phyloP scores from a whole-genome alignment of 2,329 filamentous ascomycete genomes.

The Cercospora zeae-maydis region DNA sequence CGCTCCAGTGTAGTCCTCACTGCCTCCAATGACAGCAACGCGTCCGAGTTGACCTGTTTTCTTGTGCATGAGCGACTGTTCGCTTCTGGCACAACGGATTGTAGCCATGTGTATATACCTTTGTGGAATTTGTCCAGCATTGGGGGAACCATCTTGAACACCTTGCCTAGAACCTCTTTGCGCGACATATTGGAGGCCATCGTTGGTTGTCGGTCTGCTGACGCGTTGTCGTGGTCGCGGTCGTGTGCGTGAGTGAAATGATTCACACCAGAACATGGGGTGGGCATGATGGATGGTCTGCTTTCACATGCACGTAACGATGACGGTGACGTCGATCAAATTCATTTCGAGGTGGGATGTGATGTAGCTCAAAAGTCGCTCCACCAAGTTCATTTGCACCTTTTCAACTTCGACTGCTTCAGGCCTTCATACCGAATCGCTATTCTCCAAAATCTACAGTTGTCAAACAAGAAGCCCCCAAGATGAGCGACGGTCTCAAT shows the following conservation, averaged over 20 bases:
- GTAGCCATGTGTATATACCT: constrained; percentile 51
- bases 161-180: constrained; percentile 71
- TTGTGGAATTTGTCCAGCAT: constrained; percentile 97
- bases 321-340: constrained; percentile 4
- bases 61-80: constrained; percentile 3
- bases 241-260: neutral
- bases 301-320: constrained; percentile 4
- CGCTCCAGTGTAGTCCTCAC: constrained; percentile 92
- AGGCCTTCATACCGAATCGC: neutral
- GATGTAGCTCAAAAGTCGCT: neutral
- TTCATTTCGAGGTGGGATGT: neutral
- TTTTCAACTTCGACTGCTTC: neutral
- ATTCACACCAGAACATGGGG: neutral
- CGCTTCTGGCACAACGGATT: neutral
- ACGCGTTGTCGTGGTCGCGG: neutral
- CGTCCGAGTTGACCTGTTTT: constrained; percentile 78
- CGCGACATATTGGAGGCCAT: constrained; percentile 57
- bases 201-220: constrained; percentile 10
- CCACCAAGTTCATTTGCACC: neutral
- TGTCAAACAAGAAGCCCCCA: neutral
- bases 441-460: neutral
- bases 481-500: constrained; percentile 37
- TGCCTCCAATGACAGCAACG: constrained; percentile 90
- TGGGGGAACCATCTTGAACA: constrained; percentile 86
- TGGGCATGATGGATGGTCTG: neutral